phyloP scores from a whole-genome alignment of 495 filamentous ascomycete genomes.

The Penicillium daleae region DNA sequence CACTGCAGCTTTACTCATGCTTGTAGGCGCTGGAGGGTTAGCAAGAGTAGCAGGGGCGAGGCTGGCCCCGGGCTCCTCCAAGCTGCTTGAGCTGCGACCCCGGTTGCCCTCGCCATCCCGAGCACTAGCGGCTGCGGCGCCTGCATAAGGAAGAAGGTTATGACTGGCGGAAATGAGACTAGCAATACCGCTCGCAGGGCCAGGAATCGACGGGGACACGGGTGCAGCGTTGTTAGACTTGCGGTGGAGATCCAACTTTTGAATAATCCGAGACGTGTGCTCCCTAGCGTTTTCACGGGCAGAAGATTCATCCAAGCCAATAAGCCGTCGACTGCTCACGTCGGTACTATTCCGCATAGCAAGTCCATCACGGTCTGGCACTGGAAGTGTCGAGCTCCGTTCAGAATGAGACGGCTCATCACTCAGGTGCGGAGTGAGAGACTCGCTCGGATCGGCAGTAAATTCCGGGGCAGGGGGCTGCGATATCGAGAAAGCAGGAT shows the following conservation, averaged over 20 bases:
- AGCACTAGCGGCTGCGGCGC: slow-evolving; percentile 37
- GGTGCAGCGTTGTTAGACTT: slow-evolving; percentile 63
- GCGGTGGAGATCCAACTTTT: slow-evolving; percentile 88
- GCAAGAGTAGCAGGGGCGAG: slow-evolving; percentile 84
- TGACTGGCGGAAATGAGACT: slow-evolving; percentile 87
- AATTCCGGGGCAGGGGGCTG: slow-evolving; percentile 88
- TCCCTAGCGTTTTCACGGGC: slow-evolving; percentile 68
- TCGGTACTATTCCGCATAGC: slow-evolving; percentile 73
- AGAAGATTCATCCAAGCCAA: slow-evolving; percentile 59
- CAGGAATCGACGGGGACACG: slow-evolving; percentile 40
- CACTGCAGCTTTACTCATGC: slow-evolving; percentile 85
- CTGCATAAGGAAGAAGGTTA: slow-evolving; percentile 67
- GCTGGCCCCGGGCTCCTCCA: slow-evolving; percentile 58
- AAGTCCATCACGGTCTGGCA: slow-evolving; percentile 64
- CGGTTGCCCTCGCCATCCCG: slow-evolving; percentile 38
- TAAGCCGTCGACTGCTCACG: slow-evolving; percentile 54
- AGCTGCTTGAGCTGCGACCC: slow-evolving; percentile 36
- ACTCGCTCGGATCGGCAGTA: slow-evolving; percentile 74
- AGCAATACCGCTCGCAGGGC: slow-evolving; percentile 71
- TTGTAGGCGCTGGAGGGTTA: slow-evolving; percentile 83
- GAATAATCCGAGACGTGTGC: slow-evolving; percentile 84
- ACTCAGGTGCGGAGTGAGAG: slow-evolving; percentile 58
- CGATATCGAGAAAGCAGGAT: slow-evolving; percentile 91
- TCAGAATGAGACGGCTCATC: slow-evolving; percentile 61
- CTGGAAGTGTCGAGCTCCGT: slow-evolving; percentile 64